These are phyloP conservation scores for Saturnispora saitoi DNA, from an alignment of 805 yeast genomes.

Conservation along the genomic window DNA sequence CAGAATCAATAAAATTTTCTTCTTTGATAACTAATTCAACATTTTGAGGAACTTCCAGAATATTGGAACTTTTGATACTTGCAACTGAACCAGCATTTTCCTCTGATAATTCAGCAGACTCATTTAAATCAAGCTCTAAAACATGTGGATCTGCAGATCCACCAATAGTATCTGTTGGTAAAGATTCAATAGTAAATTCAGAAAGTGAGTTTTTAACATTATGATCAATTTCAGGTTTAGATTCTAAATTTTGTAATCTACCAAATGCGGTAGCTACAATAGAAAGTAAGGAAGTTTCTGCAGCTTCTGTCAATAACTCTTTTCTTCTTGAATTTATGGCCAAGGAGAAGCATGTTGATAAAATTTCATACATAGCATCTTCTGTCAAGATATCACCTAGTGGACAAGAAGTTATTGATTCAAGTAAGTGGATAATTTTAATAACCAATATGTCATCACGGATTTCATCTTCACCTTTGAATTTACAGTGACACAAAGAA, in stretches of 20 bases:
- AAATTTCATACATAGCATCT: slow-evolving; percentile 76
- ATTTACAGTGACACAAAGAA: slow-evolving; percentile 86
- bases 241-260: slow-evolving; percentile 46
- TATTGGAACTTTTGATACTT: background rate
- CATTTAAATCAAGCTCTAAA: background rate
- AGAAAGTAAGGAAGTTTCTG: slow-evolving; percentile 69
- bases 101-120: slow-evolving; percentile 1
- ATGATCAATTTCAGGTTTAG: slow-evolving; percentile 22
- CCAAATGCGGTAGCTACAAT: slow-evolving; percentile 64
- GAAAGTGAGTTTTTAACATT: slow-evolving; percentile 23
- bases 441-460: slow-evolving; percentile 87
- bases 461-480: slow-evolving; percentile 88
- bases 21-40: background rate
- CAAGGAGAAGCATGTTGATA: slow-evolving; percentile 83
- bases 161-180: slow-evolving; percentile 56
- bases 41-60: background rate
- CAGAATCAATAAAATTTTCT: slow-evolving; percentile 15
- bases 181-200: slow-evolving; percentile 20
- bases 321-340: slow-evolving; percentile 90
- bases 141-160: slow-evolving; percentile 27
- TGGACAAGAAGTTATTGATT: slow-evolving; percentile 54
- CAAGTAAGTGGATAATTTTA: slow-evolving; percentile 71
- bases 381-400: slow-evolving; percentile 64
- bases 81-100: background rate
- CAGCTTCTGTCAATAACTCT: slow-evolving; percentile 80